Evolutionary conservation across 1,284 basidiomycete genomes (phyloP), one percentile per base, ranked within the genome.

Genomic region (Fomitopsis betulina): DNA sequence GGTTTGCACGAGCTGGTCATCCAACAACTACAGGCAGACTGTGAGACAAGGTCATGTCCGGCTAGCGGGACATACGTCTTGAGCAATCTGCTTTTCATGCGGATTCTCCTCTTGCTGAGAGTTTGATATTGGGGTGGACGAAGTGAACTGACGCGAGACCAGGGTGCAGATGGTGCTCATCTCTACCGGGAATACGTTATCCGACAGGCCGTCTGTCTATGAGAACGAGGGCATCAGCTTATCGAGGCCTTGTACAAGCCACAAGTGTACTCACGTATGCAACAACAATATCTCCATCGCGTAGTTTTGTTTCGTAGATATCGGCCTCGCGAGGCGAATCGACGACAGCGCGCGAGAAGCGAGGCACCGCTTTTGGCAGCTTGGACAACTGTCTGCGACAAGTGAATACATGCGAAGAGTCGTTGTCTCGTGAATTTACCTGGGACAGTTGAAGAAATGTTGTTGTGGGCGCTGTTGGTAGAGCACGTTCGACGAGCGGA

Each of bases 371-470:
- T 21, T 76, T 67, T 8, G 87, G 86, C 32, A 87, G 71, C 71
- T 91, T 90, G 2, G 87, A 81, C 27, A 91, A 72, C 74, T 92
- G 89, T 66, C 88, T 90, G 53, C 23, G 10, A 8, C 12, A 19
- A 32, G 19, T n/a, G 23, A 13, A 47, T 37, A 42, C n/a, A 5
- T 12, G 42, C 4, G 23, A 40, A 25, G 9, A 9, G 17, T 9
- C 21, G n/a, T 32, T 13, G 5, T 17, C 13, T 33, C 51, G 21
- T 55, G 8, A 40, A 3, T 42, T 25, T 62, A 87, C 86, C 80
- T 84, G 65, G 89, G 89, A 66, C 87, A 93, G 66, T 94, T 94
- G 71, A 94, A 94, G 67, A 84, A 92, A 69, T 93, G 89, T 0
- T 87, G 88, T 70, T 93, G 91, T 0, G 81, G 68, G 50, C 75